Evolutionary conservation across 805 yeast genomes (phyloP), one percentile per base, ranked within the genome.

Genomic region (Phaffomyces antillensis): DNA sequence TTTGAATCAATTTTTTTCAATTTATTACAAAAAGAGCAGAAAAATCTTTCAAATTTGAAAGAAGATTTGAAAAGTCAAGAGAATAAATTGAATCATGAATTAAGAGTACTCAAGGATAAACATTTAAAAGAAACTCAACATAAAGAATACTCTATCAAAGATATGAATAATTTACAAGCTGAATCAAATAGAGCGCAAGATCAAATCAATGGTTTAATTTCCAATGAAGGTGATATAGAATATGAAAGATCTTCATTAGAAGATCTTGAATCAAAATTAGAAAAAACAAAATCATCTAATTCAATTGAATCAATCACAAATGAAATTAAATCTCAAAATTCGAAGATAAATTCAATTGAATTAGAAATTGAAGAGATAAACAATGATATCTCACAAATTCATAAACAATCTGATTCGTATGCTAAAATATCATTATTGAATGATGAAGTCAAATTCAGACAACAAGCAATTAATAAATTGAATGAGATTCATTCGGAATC

Each of bases 371-470:
- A 86, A 10, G 69, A 68, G 0, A 54, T 80, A 15, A 73, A 75
- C 45, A 69, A 69, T 16, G 72, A 76, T 18, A 66, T 86, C 13
- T 56, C 75, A 5, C 62, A 66, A 15, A 71, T 76, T 4, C 81
- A 76, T 52, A 72, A 73, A 52, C 83, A 77, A 54, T 68, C 84
- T 1, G 89, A 81, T 40, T 53, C 71, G 3, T 67, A 75, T 48
- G 83, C 87, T 0, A 78, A 75, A 49, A 54, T 79, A 4, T 66
- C 72, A 0, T 54, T 80, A 16, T 51, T 75, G 30, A 55, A 59
- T 18, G 79, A 75, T 30, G 70, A 75, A 11, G 52, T 59, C 2
- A 55, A 46, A 2, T 55, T 63, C 34, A 70, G 66, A 39, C 52
- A 54, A 13, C 51, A 51, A 5, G 63, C 66, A 2, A 41, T 68